A percentile compares a stretch with the other conserved stretches of the same genome.
phyloP scores from a whole-genome alignment of 2,329 filamentous ascomycete species.

The Aspergillus unguis region DNA sequence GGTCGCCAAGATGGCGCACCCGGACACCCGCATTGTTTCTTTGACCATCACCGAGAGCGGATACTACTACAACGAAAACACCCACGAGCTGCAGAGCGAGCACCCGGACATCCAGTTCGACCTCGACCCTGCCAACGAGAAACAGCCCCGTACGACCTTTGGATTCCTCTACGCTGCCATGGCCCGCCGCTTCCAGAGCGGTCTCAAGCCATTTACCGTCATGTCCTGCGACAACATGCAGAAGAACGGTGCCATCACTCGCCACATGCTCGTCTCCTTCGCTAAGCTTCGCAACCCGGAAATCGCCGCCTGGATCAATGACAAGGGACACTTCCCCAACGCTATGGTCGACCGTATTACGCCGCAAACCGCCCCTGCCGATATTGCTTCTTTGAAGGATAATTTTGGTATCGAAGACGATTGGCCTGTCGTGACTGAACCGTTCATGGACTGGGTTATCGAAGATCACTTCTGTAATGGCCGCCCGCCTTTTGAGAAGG shows the following conservation, averaged over 20 bases:
- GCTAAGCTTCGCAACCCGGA: conserved; percentile 48
- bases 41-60: conserved; percentile 56
- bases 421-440: conserved; percentile 56
- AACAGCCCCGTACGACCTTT: conserved; percentile 48
- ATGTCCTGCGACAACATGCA: conserved; percentile 58
- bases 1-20: conserved; percentile 55
- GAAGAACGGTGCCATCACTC: conserved; percentile 55
- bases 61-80: conserved; percentile 59
- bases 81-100: conserved; percentile 50
- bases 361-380: conserved; percentile 47
- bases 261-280: conserved; percentile 52
- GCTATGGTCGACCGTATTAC: conserved; percentile 57
- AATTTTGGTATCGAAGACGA: conserved; percentile 49
- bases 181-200: conserved; percentile 44
- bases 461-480: conserved; percentile 53
- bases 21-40: conserved; percentile 54
- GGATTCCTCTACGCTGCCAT: conserved; percentile 54
- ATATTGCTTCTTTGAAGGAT: conserved; percentile 46
- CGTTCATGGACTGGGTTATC: conserved; percentile 56
- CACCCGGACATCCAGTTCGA: conserved; percentile 52
- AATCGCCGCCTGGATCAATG: conserved; percentile 49
- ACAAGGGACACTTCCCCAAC: conserved; percentile 53
- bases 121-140: conserved; percentile 42
- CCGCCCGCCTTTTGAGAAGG: conserved; percentile 52
- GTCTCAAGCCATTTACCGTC: conserved; percentile 54